A percentile compares a stretch with the other conserved stretches of the same genome.
Conservation (phyloP, 1,284 basidiomycete genomes). For the Microbotryum silenes-acaulis region DNA sequence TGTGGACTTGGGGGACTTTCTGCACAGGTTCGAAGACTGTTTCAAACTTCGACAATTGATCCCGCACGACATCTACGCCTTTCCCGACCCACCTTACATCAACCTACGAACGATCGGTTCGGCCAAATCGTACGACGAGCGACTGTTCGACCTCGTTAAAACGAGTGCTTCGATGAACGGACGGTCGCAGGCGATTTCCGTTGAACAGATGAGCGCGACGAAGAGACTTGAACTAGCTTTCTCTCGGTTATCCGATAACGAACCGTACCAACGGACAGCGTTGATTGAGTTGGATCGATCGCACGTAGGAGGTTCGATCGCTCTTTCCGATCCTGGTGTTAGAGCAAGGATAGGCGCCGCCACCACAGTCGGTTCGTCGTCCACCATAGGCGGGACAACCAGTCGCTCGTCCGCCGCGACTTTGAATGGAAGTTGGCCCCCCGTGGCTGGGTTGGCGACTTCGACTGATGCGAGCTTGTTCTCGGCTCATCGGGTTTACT, state of each 20-base stretch:
- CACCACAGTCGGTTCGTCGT: no score
- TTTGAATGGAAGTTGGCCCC: no score
- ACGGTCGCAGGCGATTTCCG: no score
- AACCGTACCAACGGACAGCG: conserved; percentile 3
- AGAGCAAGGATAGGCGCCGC: no score
- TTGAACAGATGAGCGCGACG: not conserved
- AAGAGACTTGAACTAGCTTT: not conserved
- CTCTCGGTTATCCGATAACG: not conserved
- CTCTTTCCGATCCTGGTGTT: no score
- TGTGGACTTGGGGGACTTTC: no score
- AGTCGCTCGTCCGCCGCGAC: no score
- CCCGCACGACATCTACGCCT: conserved; percentile 57
- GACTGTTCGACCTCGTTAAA: conserved; percentile 16
- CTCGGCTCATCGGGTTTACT: conserved; percentile 52
- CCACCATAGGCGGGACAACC: no score
- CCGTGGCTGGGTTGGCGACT: not conserved
- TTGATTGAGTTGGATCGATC: not conserved
- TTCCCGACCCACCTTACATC: conserved; percentile 48
- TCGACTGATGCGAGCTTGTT: conserved; percentile 40
- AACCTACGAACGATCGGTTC: conserved; percentile 23
- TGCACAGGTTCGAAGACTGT: conserved; percentile 47
- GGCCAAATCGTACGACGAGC: conserved; percentile 24
- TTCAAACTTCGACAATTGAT: conserved; percentile 55
- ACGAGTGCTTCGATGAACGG: not conserved
- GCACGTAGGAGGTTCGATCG: no score